Evolutionary conservation across 2,329 filamentous ascomycete genomes (phyloP), one percentile per base, ranked within the genome.

Genomic region (Pseudonectria foliicola): DNA sequence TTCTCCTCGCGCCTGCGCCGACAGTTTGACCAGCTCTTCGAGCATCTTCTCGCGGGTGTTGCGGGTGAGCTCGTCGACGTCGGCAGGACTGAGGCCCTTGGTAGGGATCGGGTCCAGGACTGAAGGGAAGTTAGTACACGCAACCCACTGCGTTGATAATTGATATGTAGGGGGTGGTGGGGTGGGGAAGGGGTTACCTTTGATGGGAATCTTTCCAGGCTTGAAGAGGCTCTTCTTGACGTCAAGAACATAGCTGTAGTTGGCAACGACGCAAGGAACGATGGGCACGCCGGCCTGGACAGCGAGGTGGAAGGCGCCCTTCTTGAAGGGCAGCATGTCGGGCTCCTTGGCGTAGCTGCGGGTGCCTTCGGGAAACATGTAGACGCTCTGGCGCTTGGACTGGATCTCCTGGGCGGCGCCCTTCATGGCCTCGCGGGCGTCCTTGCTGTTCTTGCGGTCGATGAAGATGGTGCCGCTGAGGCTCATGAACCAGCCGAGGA

Each of bases 301-400:
- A 29, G 92, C 92, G 24, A 98, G 73, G 61, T 98, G 90, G 64
- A 98, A 98, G 30, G 90, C 92, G 40, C 92, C 92, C 70, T 98
- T 98, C 68, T 98, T 98, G 73, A 96, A 98, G n/a, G 88, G 85
- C 35, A 96, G 69, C 52, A 98, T 66, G 39, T 73, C 76, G 2
- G 92, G 85, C 35, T 89, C 80, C 50, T 82, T 77, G 38, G 84
- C 74, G 65, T 96, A 95, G 59, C 85, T 93, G 48, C 92, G 77
- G 2, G 92, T 98, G 33, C 92, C 92, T 66, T 98, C 92, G 39
- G 85, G 83, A 62, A 90, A 90, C 66, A 90, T 87, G 67, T 80
- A 90, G 50, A 90, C 85, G 61, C 75, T 85, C 68, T 89, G 84
- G 44, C 67, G 72, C 52, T 82, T 71, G 34, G 64, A 64, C 51